Evolutionary conservation across 75 land plant genomes (phyloP), one percentile per base, ranked within the genome.

Genomic region (Larix kaempferi): DNA sequence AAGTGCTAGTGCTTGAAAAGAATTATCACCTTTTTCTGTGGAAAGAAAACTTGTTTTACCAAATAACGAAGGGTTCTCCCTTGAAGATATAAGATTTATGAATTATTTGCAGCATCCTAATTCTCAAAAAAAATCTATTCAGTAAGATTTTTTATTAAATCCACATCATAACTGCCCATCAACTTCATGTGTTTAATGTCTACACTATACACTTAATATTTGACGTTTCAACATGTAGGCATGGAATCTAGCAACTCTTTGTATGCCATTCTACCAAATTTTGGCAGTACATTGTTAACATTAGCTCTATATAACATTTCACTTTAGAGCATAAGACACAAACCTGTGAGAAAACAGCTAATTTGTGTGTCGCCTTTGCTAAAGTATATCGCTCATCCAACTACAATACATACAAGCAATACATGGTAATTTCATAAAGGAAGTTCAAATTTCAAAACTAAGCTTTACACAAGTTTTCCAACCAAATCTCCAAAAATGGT

Each of bases 281-380:
- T 17, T 39, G 39, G 39, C 12, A 67, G 3, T 67, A 21, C 2
- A 7, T 67, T 67, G 17, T 39, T 7, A 35, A 44, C 71, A 67
- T 67, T 23, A 37, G 22, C 44, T 17, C 8, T 44, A 39, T 67
- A 37, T 6, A 44, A 6, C 6, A 8, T 39, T 66, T 21, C 4
- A 29, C 33, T 64, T 64, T 16, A 33, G 14, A 15, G 8, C 2
- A 15, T 22, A 23, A 26, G 39, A 25, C 4, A 79, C 59, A 29
- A 19, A 79, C 81, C 81, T 79, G 80, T 17, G 86, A 82, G 81
- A 84, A 84, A 23, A 84, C 86, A 16, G 86, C 86, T 26, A 84
- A 79, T 49, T 76, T 59, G 16, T 84, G 86, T 17, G 86, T 81
- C 27, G 86, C 86, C 71, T 82, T 84, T 61, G 79, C 86, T n/a